phyloP scores from a whole-genome alignment of 805 yeast species.

The Metschnikowia koreensis region DNA sequence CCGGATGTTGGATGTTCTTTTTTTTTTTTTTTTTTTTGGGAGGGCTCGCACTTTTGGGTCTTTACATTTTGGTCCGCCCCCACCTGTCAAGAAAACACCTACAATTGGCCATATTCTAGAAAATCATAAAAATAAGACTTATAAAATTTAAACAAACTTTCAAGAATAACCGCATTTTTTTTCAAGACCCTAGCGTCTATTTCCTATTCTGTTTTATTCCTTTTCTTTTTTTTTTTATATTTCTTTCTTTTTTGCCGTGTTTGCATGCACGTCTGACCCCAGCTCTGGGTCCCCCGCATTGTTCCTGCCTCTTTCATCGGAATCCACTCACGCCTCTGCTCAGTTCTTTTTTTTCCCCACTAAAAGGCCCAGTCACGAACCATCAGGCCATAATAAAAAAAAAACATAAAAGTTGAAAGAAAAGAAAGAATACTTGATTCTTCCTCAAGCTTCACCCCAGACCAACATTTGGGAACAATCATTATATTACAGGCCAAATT shows the following conservation, averaged over 20 bases:
- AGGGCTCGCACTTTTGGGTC: slow-evolving; percentile 3
- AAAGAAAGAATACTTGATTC: not conserved
- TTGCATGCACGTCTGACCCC: slow-evolving; percentile 1
- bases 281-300: slow-evolving; percentile 8
- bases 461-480: not conserved
- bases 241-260: too few relatives aligned
- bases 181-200: too few relatives aligned
- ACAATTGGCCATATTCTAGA: too few relatives aligned
- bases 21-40: not conserved
- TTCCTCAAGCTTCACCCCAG: not conserved
- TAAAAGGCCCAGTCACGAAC: not conserved
- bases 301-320: slow-evolving; percentile 4
- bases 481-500: too few relatives aligned
- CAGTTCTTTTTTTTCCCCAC: not conserved
- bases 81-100: too few relatives aligned
- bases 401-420: not conserved
- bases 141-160: too few relatives aligned
- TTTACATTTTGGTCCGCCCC: not conserved
- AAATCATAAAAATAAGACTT: too few relatives aligned
- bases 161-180: too few relatives aligned
- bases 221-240: too few relatives aligned
- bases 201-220: too few relatives aligned
- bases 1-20: too few relatives aligned
- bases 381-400: not conserved
- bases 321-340: not conserved